phyloP scores from a whole-genome alignment of 768 basidiomycete species.

The Podaxis sp. region DNA sequence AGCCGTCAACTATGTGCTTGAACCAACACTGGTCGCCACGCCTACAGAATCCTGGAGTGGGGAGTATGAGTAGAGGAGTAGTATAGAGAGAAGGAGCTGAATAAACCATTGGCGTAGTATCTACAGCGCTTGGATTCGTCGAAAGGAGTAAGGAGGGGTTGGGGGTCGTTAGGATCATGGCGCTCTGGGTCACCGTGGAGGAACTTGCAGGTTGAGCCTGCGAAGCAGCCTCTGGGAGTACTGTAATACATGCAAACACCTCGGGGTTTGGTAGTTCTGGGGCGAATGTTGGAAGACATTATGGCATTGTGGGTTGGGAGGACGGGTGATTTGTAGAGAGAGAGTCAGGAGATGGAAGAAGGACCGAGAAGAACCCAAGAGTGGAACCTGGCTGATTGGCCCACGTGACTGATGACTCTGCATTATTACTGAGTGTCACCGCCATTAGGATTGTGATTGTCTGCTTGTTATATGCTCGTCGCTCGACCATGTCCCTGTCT shows the following conservation, averaged over 20 bases:
- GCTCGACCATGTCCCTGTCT: constrained; percentile 61
- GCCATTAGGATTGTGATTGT: background rate
- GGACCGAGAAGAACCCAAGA: constrained; percentile 3
- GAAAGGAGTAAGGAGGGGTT: constrained; percentile 53
- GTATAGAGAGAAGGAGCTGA: background rate
- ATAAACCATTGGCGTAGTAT: constrained; percentile 57
- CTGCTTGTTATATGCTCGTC: background rate
- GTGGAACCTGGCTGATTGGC: constrained; percentile 9
- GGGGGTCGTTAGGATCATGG: constrained; percentile 23
- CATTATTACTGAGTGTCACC: no score
- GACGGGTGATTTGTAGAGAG: background rate
- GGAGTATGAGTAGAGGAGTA: background rate
- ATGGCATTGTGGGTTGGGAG: constrained; percentile 3
- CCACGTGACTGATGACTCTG: background rate
- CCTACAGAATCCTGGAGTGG: constrained; percentile 62
- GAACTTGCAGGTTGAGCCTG: constrained; percentile 73
- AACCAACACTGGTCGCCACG: constrained; percentile 79
- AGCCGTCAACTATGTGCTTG: constrained; percentile 43
- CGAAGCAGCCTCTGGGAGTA: constrained; percentile 66
- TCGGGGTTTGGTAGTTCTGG: constrained; percentile 67
- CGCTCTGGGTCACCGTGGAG: constrained; percentile 51
- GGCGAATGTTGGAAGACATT: constrained; percentile 36
- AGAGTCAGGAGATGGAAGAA: constrained; percentile 9
- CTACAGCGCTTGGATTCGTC: constrained; percentile 72
- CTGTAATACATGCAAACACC: constrained; percentile 72